A percentile compares a stretch with the other conserved stretches of the same genome.
phyloP scores from a whole-genome alignment of 2,329 filamentous ascomycete species.

The Ceratocystis alfenasii region DNA sequence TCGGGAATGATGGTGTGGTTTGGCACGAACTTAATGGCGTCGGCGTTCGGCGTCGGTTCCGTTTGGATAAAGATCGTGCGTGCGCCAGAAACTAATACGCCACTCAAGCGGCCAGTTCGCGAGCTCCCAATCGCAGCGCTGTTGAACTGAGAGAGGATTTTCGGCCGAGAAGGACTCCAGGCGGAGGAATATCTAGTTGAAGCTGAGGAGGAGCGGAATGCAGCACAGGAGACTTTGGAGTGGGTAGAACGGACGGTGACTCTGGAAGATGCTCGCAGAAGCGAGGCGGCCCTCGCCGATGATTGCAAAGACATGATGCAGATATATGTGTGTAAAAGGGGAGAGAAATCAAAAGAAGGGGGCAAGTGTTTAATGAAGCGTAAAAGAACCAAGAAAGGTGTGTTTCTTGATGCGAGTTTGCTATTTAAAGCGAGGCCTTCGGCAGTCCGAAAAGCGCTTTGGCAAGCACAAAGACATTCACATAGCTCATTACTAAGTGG shows the following conservation, averaged over 20 bases:
- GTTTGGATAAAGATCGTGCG: conserved; percentile 97
- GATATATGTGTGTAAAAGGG: not conserved
- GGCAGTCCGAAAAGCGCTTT: conserved; percentile 11
- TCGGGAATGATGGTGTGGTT: conserved; percentile 77
- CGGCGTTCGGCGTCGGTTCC: conserved; percentile 84
- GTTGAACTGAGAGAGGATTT: conserved; percentile 18
- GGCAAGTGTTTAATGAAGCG: not conserved
- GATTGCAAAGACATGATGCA: conserved; percentile 6
- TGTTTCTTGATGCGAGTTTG: not conserved
- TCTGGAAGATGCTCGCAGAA: conserved; percentile 17
- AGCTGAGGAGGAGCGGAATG: not conserved
- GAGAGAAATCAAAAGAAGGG: not conserved
- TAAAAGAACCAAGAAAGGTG: too few species aligned
- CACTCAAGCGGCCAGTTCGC: conserved; percentile 21
- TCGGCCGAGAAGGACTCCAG: conserved; percentile 23
- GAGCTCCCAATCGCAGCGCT: not conserved
- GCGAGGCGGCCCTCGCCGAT: conserved; percentile 17
- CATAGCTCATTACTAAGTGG: conserved; percentile 18
- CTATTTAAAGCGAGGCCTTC: conserved; percentile 1
- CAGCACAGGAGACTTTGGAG: not conserved
- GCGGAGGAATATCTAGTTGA: not conserved
- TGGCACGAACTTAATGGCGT: conserved; percentile 91
- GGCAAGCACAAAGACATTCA: conserved; percentile 1
- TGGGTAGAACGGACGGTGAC: conserved; percentile 15
- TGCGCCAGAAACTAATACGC: conserved; percentile 29